Evolutionary conservation across 2,329 filamentous ascomycete species (phyloP).

Genomic region (Tolypocladium ophioglossoides): DNA sequence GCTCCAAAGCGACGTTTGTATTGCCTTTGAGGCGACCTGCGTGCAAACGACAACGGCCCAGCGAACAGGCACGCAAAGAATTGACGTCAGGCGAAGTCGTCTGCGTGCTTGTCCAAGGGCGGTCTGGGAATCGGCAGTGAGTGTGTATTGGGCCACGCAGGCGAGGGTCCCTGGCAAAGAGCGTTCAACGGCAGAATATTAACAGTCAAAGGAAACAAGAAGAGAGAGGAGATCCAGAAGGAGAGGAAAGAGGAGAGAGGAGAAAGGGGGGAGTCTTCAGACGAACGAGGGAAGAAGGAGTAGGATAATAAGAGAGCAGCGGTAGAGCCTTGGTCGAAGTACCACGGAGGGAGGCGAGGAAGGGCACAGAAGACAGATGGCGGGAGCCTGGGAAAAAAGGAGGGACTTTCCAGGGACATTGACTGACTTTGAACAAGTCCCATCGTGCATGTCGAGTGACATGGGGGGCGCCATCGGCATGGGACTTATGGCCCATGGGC

Average conservation of each 20-base stretch:
- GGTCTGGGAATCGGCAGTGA: not conserved
- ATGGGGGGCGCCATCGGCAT: constrained; percentile 1
- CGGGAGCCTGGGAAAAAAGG: not conserved
- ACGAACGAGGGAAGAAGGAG: constrained; percentile 3
- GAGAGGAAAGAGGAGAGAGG: constrained; percentile 8
- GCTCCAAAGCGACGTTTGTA: not conserved
- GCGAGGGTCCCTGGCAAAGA: not conserved
- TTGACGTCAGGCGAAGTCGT: not conserved
- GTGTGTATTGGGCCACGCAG: not conserved
- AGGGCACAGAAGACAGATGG: not conserved
- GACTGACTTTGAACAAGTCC: not conserved
- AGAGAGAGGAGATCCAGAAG: constrained; percentile 3
- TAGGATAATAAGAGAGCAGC: constrained; percentile 9
- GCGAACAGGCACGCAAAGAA: not conserved
- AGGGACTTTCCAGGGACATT: not conserved
- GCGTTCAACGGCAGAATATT: constrained; percentile 4
- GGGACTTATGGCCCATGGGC: not conserved
- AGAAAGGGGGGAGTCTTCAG: constrained; percentile 2
- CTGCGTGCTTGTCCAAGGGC: not conserved
- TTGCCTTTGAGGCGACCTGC: not conserved
- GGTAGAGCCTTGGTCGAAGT: constrained; percentile 4
- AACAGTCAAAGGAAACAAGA: constrained; percentile 5
- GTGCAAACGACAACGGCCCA: not conserved
- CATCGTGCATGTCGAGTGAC: not conserved
- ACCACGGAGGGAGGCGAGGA: constrained; percentile 1